Evolutionary conservation across 139 green algal species (phyloP).

Genomic region (Chloropicon primus): DNA sequence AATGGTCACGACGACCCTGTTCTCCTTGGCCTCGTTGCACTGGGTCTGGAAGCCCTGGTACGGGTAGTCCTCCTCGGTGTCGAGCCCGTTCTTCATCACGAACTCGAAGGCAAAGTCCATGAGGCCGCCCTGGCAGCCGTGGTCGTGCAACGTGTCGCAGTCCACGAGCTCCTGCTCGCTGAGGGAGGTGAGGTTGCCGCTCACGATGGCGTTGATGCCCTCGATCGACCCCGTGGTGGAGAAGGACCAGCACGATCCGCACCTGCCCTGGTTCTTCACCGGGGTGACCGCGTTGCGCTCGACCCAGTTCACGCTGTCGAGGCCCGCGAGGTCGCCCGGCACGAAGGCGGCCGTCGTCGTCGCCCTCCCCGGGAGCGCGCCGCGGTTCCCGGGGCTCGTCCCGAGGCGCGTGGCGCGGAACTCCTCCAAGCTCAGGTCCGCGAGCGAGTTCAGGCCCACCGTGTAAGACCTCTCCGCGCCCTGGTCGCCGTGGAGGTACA

Average conservation of each 20-base stretch:
- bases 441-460: slow-evolving; percentile 65
- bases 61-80: slow-evolving; percentile 74
- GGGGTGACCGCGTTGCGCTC: slow-evolving; percentile 57
- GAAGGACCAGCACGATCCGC: slow-evolving; percentile 94
- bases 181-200: slow-evolving; percentile 58
- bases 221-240: slow-evolving; percentile 80
- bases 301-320: slow-evolving; percentile 65
- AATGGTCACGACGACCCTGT: slow-evolving; percentile 31
- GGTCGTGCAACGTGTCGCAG: slow-evolving; percentile 42
- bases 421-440: slow-evolving; percentile 79
- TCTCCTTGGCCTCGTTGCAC: slow-evolving; percentile 11
- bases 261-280: slow-evolving; percentile 92
- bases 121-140: not conserved
- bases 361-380: not conserved
- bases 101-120: slow-evolving; percentile 73
- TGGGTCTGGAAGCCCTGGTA: slow-evolving; percentile 48
- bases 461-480: slow-evolving; percentile 33
- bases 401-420: slow-evolving; percentile 53
- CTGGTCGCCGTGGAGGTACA: slow-evolving; percentile 66
- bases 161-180: slow-evolving; percentile 92
- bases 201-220: slow-evolving; percentile 74
- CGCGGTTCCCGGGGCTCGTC: slow-evolving; percentile 5
- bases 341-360: slow-evolving; percentile 21
- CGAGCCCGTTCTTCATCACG: slow-evolving; percentile 74
- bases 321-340: slow-evolving; percentile 34